These are phyloP conservation scores for Ophiostoma piceae DNA, from an alignment of 2,329 filamentous ascomycete genomes.

Conservation along the genomic window DNA sequence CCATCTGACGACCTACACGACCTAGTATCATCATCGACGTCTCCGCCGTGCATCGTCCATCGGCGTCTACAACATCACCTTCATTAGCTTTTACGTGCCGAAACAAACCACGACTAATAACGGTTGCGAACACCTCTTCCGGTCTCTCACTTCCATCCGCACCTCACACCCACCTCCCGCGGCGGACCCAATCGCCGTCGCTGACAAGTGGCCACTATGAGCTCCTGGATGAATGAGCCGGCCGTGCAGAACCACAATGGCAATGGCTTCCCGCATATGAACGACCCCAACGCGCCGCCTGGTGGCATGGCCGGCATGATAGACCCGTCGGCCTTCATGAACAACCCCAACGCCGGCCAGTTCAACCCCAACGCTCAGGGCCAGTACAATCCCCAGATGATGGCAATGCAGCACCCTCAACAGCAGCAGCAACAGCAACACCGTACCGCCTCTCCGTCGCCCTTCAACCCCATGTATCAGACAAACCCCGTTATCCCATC, in stretches of 20 bases:
- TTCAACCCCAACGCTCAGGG: constrained; percentile 32
- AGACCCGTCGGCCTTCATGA: constrained; percentile 61
- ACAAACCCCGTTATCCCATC: constrained; percentile 83
- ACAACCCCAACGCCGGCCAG: constrained; percentile 35
- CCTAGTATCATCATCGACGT: neutral
- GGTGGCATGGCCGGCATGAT: constrained; percentile 53
- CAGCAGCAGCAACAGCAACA: constrained; percentile 27
- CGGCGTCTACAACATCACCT: neutral
- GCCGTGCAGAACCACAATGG: constrained; percentile 64
- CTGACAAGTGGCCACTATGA: constrained; percentile 45
- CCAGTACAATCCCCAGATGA: constrained; percentile 59
- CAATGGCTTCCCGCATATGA: constrained; percentile 61
- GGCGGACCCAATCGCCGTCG: constrained; percentile 33
- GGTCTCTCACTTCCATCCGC: neutral
- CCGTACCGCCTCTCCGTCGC: constrained; percentile 71
- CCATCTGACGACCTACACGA: constrained; percentile 8
- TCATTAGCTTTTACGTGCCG: neutral
- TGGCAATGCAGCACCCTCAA: constrained; percentile 56
- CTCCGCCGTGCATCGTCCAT: neutral
- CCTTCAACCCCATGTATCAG: constrained; percentile 69
- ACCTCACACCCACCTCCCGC: constrained; percentile 19
- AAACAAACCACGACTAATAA: neutral
- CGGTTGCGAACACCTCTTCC: neutral
- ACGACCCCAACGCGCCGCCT: constrained; percentile 48
- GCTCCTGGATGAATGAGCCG: constrained; percentile 67